Evolutionary conservation across 768 basidiomycete genomes (phyloP), one percentile per base, ranked within the genome.

Genomic region (Termitomyces sp.): DNA sequence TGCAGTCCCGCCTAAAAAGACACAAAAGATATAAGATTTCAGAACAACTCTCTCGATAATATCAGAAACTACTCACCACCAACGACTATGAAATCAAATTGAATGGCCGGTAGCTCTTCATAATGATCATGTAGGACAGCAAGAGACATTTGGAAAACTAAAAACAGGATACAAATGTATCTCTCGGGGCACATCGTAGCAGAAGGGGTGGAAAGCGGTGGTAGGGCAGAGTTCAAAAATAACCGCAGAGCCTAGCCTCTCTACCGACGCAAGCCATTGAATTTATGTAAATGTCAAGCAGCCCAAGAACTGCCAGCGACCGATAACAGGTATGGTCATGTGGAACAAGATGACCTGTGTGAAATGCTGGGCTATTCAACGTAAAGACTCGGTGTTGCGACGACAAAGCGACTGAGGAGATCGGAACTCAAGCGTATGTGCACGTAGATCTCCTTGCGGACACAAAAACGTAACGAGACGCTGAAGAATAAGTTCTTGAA

Each of bases 41-140:
- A 9, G 8, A 24, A 16, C 16, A 36, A 24, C 36, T 54, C 18
- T 24, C 8, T 16, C 16, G 16, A 18, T 18, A 24, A 38, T 7
- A 2, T 28, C 48, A 53, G 6, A 20, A 15, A 24, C 6, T 35
- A 1, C 58, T 38, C 18, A 61, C 65, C 65, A 33, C 65, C 65
- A 32, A 66, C 35, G 22, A 66, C 40, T 7, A 66, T 46, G 24
- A 66, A 66, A 38, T 66, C 65, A 45, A 57, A 66, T 3, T 59
- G 20, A 36, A 52, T 39, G 46, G 18, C 12, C 16, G 57, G 48
- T 15, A 61, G 22, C n/a, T 48, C 46, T 36, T 61, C 55, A 42
- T 49, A 49, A 4, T 6, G 18, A 55, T 56, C 39, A 50, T 61
- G 33, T 9, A 60, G 16, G 33, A 51, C 28, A 20, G 55, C 60